Evolutionary conservation across 140 eudicot genomes (phyloP).

Genomic region (Erigeron philadelphicus): DNA sequence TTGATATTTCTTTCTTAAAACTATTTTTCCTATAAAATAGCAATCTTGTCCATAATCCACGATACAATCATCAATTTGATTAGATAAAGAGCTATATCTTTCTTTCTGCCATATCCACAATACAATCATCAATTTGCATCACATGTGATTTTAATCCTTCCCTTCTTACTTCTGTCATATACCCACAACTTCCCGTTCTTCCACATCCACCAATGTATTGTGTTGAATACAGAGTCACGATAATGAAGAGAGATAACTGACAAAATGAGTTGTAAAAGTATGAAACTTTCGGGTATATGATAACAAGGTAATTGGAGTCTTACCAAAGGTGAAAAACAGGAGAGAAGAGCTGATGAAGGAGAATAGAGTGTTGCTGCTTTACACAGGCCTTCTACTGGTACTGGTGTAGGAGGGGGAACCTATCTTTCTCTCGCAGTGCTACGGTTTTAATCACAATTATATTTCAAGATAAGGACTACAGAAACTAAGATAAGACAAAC

Average conservation of each 20-base stretch:
- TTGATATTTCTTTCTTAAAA: background rate
- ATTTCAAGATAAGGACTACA: constrained; percentile 12
- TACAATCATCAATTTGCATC: constrained; percentile 1
- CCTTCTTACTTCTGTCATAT: background rate
- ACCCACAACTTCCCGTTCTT: constrained; percentile 12
- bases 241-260: constrained; percentile 19
- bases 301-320: constrained; percentile 30
- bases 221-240: constrained; percentile 6
- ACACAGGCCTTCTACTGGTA: constrained; percentile 76
- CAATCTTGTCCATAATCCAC: background rate
- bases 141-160: background rate
- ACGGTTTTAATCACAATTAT: constrained; percentile 9
- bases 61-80: background rate
- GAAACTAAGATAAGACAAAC: constrained; percentile 1
- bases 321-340: constrained; percentile 35
- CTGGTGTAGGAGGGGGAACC: constrained; percentile 66
- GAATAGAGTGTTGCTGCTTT: constrained; percentile 48
- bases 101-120: background rate
- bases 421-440: constrained; percentile 37
- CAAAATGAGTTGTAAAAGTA: constrained; percentile 5
- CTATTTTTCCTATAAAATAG: background rate
- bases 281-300: constrained; percentile 18
- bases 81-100: no score
- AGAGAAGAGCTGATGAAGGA: constrained; percentile 30
- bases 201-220: constrained; percentile 15